Base-by-base conservation (phyloP, 805 yeast genomes). In the Starmerella geochares region DNA sequence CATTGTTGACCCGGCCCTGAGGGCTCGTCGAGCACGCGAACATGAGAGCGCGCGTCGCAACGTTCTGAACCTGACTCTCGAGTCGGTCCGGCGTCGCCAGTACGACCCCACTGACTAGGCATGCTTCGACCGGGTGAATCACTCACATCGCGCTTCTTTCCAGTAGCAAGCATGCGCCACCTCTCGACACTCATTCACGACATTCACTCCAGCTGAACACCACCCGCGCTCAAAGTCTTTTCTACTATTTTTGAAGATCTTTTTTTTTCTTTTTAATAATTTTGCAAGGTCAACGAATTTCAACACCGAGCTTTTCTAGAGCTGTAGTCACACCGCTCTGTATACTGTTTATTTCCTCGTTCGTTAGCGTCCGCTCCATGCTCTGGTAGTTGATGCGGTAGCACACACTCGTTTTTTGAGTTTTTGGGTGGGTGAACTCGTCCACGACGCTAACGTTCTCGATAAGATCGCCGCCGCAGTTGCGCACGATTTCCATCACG, bases 301-400 rank as follows among this genome's bases (percentile, higher is more conserved):
- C 80, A 8, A 87, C 80, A 2, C 71, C 69, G 59, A 73, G 81
- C 5, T 70, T 62, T 17, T 67, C 69, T 56, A 92, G 71, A n/a
- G 74, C 75, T 0, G 64, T 58, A 54, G 85, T 78, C 23, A 90
- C 84, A 35, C 69, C 64, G 1, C 75, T 75, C 62, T 92, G 95
- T 43, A 86, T 68, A 1, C 60, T 71, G 62, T 90, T 90, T 48
- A 92, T 75, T 64, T 92, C 97, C 1, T 77, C 81, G 62, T 83
- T 86, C 23, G 94, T 86, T 58, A 92, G 71, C 51, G 83, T 83
- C 60, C 96, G 77, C 60, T 90, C 96, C 96, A 92, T 88, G 1
- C 95, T 83, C 68, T 92, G 97, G 68, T 86, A 92, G 62, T 83
- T 82, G 52, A 92, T 76, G 58, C 98, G 73, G 73, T 86, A 92